Conservation (phyloP, 306 rosid species). For the Cicer bijugum region DNA sequence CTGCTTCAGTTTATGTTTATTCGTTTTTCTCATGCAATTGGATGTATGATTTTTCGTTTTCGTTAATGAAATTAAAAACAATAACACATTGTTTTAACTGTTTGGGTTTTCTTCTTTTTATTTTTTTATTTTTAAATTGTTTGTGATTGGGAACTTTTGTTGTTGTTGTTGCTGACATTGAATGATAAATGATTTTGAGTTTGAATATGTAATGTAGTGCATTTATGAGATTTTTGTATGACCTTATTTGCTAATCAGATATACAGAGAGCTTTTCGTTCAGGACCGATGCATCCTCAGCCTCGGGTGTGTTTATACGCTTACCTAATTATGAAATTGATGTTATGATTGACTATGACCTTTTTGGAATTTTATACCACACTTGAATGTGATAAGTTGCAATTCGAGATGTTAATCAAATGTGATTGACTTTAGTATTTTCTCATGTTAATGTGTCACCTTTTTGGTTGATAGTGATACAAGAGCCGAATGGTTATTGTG, state of each 20-base stretch:
- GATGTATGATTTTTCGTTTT: not conserved
- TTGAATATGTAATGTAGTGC: constrained; percentile 8
- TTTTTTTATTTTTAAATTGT: not conserved
- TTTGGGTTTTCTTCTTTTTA: constrained; percentile 20
- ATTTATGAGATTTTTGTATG: constrained; percentile 43
- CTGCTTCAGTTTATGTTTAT: not conserved
- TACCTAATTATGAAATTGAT: constrained; percentile 24
- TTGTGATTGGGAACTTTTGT: not conserved
- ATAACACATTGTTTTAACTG: not conserved
- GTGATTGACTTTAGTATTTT: constrained; percentile 6
- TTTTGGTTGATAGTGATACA: constrained; percentile 19
- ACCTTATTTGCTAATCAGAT: constrained; percentile 65
- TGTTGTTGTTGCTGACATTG: constrained; percentile 3
- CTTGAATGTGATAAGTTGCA: constrained; percentile 31
- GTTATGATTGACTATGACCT: not conserved
- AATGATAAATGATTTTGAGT: not conserved
- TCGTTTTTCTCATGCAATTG: not conserved
- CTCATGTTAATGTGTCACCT: constrained; percentile 1
- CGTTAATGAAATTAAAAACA: not conserved
- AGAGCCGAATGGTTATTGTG: constrained; percentile 20
- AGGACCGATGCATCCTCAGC: constrained; percentile 82
- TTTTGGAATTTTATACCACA: constrained; percentile 27
- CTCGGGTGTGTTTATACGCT: constrained; percentile 60
- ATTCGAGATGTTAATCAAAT: constrained; percentile 24
- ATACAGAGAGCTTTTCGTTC: constrained; percentile 89